phyloP scores from a whole-genome alignment of 1,284 basidiomycete genomes.

The Cerrena zonata region DNA sequence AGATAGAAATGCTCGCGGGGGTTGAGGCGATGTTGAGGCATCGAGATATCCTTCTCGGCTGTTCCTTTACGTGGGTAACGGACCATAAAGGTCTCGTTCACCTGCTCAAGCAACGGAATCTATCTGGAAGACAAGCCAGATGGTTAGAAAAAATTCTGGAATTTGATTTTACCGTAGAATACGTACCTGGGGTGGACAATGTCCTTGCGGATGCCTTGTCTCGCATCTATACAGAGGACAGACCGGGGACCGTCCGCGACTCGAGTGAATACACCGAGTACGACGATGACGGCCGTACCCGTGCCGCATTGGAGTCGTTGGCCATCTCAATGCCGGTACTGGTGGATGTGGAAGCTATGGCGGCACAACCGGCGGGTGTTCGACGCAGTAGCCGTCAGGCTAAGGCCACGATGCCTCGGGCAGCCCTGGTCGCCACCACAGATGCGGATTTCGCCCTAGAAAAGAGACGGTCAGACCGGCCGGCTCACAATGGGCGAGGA shows the following conservation, averaged over 20 bases:
- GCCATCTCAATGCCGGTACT: conserved; percentile 6
- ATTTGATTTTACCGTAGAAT: conserved; percentile 30
- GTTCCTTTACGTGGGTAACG: conserved; percentile 25
- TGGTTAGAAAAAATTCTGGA: conserved; percentile 29
- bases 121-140: conserved; percentile 24
- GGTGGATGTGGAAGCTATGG: conserved; percentile 6
- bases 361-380: not conserved
- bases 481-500: no score
- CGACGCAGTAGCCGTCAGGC: not conserved
- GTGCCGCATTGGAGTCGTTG: not conserved
- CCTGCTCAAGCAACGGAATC: conserved; percentile 27
- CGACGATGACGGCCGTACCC: conserved; percentile 9
- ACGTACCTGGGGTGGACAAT: conserved; percentile 30
- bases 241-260: conserved; percentile 19
- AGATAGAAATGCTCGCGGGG: conserved; percentile 21
- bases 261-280: conserved; percentile 20
- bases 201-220: conserved; percentile 31
- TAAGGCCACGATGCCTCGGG: not conserved
- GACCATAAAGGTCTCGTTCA: conserved; percentile 31
- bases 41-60: conserved; percentile 22
- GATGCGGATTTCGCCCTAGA: no score
- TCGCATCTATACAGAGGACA: conserved; percentile 29
- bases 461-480: no score
- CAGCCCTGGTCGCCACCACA: not conserved
- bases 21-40: conserved; percentile 19